phyloP scores from a whole-genome alignment of 2,329 filamentous ascomycete species.

The Fusarium tanahbumbuense region DNA sequence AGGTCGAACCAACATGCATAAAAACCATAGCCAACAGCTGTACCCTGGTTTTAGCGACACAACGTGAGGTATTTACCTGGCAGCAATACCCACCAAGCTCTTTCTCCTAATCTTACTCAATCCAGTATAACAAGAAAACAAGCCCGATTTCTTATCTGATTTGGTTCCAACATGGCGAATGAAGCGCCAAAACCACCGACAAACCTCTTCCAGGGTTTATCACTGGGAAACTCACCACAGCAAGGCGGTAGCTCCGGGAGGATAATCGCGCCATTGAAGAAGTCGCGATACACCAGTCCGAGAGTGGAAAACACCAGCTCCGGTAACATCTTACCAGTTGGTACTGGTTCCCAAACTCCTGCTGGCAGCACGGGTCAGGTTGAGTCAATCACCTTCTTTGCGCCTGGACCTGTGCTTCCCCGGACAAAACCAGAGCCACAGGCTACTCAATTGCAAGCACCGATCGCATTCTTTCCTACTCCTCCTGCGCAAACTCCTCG shows the following conservation, averaged over 20 bases:
- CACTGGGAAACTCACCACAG: neutral
- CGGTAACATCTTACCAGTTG: neutral
- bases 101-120: neutral
- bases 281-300: no score
- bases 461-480: neutral
- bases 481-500: neutral
- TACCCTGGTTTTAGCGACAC: neutral
- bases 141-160: fast-evolving
- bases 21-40: neutral
- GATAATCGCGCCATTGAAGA: neutral
- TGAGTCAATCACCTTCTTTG: neutral
- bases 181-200: neutral
- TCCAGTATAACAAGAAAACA: fast-evolving
- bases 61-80: neutral
- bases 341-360: neutral
- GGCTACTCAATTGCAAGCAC: neutral
- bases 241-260: neutral
- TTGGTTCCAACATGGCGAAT: neutral
- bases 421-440: no score
- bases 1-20: slow-evolving; percentile 9
- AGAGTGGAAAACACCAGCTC: neutral
- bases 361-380: neutral
- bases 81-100: neutral
- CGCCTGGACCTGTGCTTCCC: no score
- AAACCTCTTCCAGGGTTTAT: neutral